Evolutionary conservation across 164 flowering plant species (phyloP).

Genomic region (Nelumbo lutea): DNA sequence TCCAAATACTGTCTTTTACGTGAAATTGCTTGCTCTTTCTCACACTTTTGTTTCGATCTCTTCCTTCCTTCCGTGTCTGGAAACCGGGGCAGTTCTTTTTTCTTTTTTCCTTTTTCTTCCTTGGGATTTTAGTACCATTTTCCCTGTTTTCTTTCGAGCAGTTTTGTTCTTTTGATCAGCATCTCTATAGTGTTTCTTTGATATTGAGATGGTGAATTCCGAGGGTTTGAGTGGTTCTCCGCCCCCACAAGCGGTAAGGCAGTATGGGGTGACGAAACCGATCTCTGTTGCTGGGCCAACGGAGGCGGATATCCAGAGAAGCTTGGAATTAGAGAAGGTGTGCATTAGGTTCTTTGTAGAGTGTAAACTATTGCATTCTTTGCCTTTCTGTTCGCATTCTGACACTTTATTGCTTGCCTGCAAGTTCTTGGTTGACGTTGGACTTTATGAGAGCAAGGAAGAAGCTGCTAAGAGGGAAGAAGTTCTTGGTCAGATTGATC

Average conservation of each 20-base stretch:
- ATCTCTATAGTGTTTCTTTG: neutral
- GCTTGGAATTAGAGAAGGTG: constrained; percentile 66
- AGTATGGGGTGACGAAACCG: constrained; percentile 66
- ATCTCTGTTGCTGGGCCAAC: constrained; percentile 69
- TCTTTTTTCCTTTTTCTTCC: neutral
- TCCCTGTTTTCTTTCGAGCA: neutral
- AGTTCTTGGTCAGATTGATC: constrained; percentile 58
- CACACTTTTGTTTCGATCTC: neutral
- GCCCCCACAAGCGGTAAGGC: constrained; percentile 31
- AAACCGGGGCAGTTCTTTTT: neutral
- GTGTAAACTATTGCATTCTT: neutral
- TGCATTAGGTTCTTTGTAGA: neutral
- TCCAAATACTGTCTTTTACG: constrained; percentile 4
- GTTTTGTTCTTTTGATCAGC: no score
- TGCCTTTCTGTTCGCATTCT: neutral
- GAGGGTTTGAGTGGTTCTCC: constrained; percentile 29
- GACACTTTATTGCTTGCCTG: constrained; percentile 5
- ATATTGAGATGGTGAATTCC: constrained; percentile 30
- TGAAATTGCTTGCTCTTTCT: constrained; percentile 8
- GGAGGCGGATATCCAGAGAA: constrained; percentile 55
- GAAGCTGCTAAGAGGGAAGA: constrained; percentile 61
- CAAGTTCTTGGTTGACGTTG: constrained; percentile 59
- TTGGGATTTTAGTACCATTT: neutral
- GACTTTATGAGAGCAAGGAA: constrained; percentile 65
- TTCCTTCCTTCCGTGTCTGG: neutral